Evolutionary conservation across 768 basidiomycete genomes (phyloP).

Genomic region (Boletus bicolor): DNA sequence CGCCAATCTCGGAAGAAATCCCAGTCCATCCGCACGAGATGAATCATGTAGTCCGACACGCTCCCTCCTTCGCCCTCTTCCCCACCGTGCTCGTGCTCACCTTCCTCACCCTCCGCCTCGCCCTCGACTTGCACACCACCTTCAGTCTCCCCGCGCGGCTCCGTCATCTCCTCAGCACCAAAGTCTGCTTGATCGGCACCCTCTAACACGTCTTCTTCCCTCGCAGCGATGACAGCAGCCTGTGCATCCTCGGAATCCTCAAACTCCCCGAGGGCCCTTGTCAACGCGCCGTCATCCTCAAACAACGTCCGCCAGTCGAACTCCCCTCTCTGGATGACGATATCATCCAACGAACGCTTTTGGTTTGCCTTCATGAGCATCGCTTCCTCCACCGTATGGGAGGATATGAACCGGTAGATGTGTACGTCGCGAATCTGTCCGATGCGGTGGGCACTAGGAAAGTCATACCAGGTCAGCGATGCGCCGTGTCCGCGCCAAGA

Average conservation of each 20-base stretch:
- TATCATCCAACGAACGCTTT: conserved; percentile 84
- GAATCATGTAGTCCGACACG: conserved; percentile 82
- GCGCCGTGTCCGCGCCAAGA: background rate
- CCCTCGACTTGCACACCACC: conserved; percentile 30
- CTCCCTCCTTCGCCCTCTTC: conserved; percentile 65
- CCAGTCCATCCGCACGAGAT: conserved; percentile 56
- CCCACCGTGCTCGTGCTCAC: conserved; percentile 35
- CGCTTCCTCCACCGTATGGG: conserved; percentile 91
- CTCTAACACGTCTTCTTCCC: conserved; percentile 67
- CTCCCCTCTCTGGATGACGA: conserved; percentile 91
- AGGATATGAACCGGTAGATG: conserved; percentile 91
- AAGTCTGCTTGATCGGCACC: conserved; percentile 84
- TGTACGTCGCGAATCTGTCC: conserved; percentile 96
- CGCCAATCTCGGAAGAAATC: conserved; percentile 76
- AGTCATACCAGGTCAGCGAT: background rate
- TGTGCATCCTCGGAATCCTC: conserved; percentile 86
- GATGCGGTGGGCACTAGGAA: conserved; percentile 86
- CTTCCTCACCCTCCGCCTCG: conserved; percentile 37
- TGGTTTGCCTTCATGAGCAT: conserved; percentile 98
- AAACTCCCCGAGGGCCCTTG: conserved; percentile 75
- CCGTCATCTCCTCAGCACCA: conserved; percentile 42
- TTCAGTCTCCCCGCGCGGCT: conserved; percentile 28
- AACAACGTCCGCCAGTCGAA: conserved; percentile 93
- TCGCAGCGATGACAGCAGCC: conserved; percentile 74
- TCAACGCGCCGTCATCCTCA: conserved; percentile 57